phyloP scores from a whole-genome alignment of 371 early-diverging fungal genomes.

The Polyrhizophydium stewartii region DNA sequence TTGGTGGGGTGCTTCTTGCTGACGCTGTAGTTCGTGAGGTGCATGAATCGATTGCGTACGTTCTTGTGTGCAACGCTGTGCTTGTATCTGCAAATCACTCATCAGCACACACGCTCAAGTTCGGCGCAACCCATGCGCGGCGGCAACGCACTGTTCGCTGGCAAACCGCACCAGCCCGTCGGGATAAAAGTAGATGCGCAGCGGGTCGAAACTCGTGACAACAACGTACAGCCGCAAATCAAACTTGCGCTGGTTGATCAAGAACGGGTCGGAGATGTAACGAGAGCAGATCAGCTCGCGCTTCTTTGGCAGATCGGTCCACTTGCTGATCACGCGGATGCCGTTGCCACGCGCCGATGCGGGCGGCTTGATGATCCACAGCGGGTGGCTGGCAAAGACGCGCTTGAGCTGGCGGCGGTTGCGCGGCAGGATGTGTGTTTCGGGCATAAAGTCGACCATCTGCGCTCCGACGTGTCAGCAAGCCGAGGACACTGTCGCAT shows the following conservation, averaged over 20 bases:
- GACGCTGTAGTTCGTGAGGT: conserved; percentile 37
- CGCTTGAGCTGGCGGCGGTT: conserved; percentile 18
- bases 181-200: conserved; percentile 30
- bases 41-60: conserved; percentile 24
- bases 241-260: conserved; percentile 39
- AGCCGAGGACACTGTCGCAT: too few species aligned
- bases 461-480: neutral
- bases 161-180: conserved; percentile 42
- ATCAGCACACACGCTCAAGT: neutral
- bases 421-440: conserved; percentile 28
- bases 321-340: conserved; percentile 26
- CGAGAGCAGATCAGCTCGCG: conserved; percentile 24
- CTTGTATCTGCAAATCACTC: conserved; percentile 8
- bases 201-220: conserved; percentile 41
- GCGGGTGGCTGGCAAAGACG: conserved; percentile 18
- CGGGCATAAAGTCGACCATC: conserved; percentile 29
- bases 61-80: conserved; percentile 14
- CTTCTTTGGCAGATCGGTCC: conserved; percentile 27
- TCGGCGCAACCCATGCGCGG: neutral
- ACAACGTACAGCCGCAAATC: conserved; percentile 41
- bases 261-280: conserved; percentile 35
- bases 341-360: conserved; percentile 43
- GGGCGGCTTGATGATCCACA: conserved; percentile 44
- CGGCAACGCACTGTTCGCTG: conserved; percentile 18
- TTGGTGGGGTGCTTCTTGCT: conserved; percentile 16